Evolutionary conservation across 139 green algal species (phyloP), one percentile per base, ranked within the genome.

Genomic region (Pseudopediastrum boryanum): DNA sequence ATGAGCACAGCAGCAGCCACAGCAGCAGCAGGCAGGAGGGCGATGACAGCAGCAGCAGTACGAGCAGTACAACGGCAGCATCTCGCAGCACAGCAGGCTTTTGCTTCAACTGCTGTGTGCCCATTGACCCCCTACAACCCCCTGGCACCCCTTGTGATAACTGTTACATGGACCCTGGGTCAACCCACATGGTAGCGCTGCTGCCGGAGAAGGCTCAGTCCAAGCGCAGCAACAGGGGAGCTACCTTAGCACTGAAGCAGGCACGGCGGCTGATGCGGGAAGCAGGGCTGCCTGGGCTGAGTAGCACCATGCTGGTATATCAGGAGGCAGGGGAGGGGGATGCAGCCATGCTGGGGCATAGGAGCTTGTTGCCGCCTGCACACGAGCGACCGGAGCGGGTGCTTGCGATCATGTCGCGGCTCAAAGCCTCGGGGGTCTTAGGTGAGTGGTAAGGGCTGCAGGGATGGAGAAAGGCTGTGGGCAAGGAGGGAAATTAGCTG

Each of bases 361-460:
- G 83, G 9, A 75, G 72, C 2, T 75, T 83, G 23, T 63, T 90
- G 80, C 80, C 80, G 19, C 83, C 83, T 2, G 74, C 85, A 62
- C 85, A 83, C 25, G 83, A 84, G 77, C 77, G 92, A 1, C 89
- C 92, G 29, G 92, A 96, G 82, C 83, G 92, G 6, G 62, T 96
- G 36, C 82, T 78, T 8, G 90, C 91, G 25, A 84, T 96, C 27
- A 86, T 94, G 79, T 84, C 87, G 0, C 81, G 92, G 12, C 71
- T 96, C 46, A 67, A 81, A 4, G 65, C 68, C 0, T 76, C 81
- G 1, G 87, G 91, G 0, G 77, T 94, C 6, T 54, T 82, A 72
- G 83, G 83, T 89, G 54, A 21, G 75, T 50, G 42, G 25, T 19
- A 5, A 43, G n/a, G 35, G 16, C 59, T 31, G 19, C n/a, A 16